phyloP scores from a whole-genome alignment of 768 basidiomycete species.

The Phylloporus sp. region DNA sequence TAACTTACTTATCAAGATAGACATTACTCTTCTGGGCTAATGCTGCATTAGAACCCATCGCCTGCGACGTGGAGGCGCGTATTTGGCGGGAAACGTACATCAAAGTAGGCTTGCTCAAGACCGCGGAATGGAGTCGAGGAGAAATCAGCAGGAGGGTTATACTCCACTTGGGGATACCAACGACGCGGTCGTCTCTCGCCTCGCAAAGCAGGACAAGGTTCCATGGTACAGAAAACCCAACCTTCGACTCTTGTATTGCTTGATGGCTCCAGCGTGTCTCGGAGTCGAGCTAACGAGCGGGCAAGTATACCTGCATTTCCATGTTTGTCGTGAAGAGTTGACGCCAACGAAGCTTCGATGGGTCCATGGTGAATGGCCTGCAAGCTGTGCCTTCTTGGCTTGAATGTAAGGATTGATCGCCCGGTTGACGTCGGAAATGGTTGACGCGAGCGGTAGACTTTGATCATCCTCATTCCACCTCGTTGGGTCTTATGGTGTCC shows the following conservation, averaged over 20 bases:
- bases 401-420: conserved; percentile 34
- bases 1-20: too few relatives aligned
- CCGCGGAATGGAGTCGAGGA: too few relatives aligned
- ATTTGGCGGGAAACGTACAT: too few relatives aligned
- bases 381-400: conserved; percentile 15
- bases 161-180: neutral
- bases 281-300: conserved; percentile 8
- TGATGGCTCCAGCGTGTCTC: conserved; percentile 42
- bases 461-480: conserved; percentile 45
- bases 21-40: too few relatives aligned
- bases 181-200: conserved; percentile 9
- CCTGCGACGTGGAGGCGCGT: too few relatives aligned
- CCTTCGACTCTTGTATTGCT: conserved; percentile 48
- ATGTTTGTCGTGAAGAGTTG: neutral
- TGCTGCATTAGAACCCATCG: too few relatives aligned
- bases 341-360: conserved; percentile 15
- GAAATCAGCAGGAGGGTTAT: neutral
- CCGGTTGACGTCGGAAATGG: neutral
- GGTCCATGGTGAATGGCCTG: neutral
- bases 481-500: conserved; percentile 53
- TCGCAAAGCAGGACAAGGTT: conserved; percentile 37
- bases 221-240: conserved; percentile 62
- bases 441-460: conserved; percentile 37
- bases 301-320: neutral
- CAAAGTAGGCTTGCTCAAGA: too few relatives aligned